Percentiles rank a stretch among this genome's conserved stretches.
These are phyloP conservation scores for Fusarium staphyleae DNA, from an alignment of 2,329 filamentous ascomycete species.

Conservation along the genomic window DNA sequence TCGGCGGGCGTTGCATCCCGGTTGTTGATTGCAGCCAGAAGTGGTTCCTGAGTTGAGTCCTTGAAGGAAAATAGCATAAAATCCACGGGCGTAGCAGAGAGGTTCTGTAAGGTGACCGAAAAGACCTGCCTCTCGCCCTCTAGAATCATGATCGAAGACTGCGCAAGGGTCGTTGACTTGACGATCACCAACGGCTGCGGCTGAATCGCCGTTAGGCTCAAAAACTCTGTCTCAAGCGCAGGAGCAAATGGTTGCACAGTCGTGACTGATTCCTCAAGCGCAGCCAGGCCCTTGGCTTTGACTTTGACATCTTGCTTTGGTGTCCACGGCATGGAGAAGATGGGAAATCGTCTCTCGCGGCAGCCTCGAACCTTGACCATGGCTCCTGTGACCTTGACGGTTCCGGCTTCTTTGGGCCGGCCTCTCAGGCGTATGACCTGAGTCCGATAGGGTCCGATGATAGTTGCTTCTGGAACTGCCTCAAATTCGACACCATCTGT, in stretches of 20 bases:
- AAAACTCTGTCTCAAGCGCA: constrained; percentile 55
- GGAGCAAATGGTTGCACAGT: constrained; percentile 49
- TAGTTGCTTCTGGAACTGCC: constrained; percentile 67
- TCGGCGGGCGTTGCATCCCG: constrained; percentile 81
- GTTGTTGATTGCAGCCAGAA: constrained; percentile 77
- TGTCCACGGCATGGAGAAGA: constrained; percentile 80
- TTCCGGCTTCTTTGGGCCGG: constrained; percentile 70
- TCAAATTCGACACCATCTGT: constrained; percentile 77
- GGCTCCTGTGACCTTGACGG: constrained; percentile 78
- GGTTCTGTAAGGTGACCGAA: constrained; percentile 80
- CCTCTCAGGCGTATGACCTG: constrained; percentile 79
- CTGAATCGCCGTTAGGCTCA: constrained; percentile 78
- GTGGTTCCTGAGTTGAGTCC: constrained; percentile 81
- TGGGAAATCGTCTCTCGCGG: constrained; percentile 80
- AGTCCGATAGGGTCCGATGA: constrained; percentile 82
- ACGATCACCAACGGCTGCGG: constrained; percentile 80
- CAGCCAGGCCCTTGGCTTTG: constrained; percentile 74
- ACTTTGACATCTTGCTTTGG: constrained; percentile 74
- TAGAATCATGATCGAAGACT: constrained; percentile 88
- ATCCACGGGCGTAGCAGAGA: constrained; percentile 78
- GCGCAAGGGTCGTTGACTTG: constrained; percentile 77
- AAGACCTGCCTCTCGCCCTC: constrained; percentile 86
- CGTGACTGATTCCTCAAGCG: constrained; percentile 58
- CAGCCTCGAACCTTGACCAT: constrained; percentile 82
- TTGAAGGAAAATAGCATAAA: constrained; percentile 88